A percentile compares a stretch with the other conserved stretches of the same genome.
Conservation (phyloP, 164 flowering plant genomes). For the Malania oleifera region DNA sequence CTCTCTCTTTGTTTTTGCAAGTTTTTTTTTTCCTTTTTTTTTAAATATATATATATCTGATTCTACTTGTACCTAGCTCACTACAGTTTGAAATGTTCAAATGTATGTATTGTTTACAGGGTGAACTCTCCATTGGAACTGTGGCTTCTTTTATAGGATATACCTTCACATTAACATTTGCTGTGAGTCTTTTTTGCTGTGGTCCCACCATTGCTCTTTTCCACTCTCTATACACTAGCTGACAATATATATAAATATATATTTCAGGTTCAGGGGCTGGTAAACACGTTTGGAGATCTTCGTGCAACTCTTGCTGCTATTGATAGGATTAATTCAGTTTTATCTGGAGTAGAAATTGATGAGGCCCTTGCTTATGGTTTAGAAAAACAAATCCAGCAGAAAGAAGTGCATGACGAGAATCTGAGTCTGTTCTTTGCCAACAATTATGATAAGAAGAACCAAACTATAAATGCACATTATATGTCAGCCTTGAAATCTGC, state of each 20-base stretch:
- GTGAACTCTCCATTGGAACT: conserved; percentile 82
- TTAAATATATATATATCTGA: no score
- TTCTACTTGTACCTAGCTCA: no score
- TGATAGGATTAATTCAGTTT: conserved; percentile 82
- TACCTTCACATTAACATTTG: conserved; percentile 94
- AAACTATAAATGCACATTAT: conserved; percentile 31
- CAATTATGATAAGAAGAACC: conserved; percentile 29
- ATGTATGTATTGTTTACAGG: conserved; percentile 43
- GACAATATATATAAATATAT: not conserved
- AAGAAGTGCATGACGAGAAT: conserved; percentile 35
- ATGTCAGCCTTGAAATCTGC: conserved; percentile 63
- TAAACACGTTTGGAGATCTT: conserved; percentile 92
- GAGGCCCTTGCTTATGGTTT: conserved; percentile 85
- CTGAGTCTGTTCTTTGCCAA: conserved; percentile 39
- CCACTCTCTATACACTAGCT: conserved; percentile 9
- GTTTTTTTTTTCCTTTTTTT: no score
- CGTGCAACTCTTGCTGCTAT: conserved; percentile 86
- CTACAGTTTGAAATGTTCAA: not conserved
- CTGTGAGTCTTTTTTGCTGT: conserved; percentile 52
- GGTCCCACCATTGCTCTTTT: not conserved
- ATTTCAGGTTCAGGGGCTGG: conserved; percentile 93
- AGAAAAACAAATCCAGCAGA: conserved; percentile 61
- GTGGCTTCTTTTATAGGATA: conserved; percentile 95
- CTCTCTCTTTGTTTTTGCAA: no score
- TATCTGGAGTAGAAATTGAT: conserved; percentile 74